Percentiles rank a stretch among this genome's conserved stretches.
Evolutionary conservation across 1,284 basidiomycete genomes (phyloP).

Genomic region (Kalmanozyma brasiliensis): DNA sequence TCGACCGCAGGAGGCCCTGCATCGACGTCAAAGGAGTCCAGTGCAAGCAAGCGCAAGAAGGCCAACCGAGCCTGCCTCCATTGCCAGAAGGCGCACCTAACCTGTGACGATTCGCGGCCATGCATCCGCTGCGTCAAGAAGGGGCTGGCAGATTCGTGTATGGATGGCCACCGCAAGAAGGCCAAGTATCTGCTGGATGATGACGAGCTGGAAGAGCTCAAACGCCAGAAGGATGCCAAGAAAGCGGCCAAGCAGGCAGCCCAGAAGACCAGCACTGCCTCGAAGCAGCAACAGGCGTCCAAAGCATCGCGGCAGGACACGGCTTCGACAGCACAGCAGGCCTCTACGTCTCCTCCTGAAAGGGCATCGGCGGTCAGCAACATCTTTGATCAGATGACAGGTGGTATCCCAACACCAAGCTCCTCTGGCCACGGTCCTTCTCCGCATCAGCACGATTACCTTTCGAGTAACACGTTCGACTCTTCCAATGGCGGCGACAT

Average conservation of each 20-base stretch:
- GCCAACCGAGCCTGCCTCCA: constrained; percentile 91
- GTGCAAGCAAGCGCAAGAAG: constrained; percentile 74
- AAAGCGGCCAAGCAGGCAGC: constrained; percentile 40
- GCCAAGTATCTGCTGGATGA: constrained; percentile 81
- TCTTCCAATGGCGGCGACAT: constrained; percentile 21
- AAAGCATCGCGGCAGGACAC: constrained; percentile 14
- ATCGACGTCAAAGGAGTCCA: constrained; percentile 16
- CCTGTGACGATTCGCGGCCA: constrained; percentile 94
- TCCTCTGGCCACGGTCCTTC: constrained; percentile 44
- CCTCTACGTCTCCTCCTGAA: constrained; percentile 17
- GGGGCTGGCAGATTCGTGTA: constrained; percentile 86
- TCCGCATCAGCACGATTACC: constrained; percentile 44
- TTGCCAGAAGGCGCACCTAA: constrained; percentile 93
- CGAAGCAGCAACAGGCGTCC: constrained; percentile 9
- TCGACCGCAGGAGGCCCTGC: constrained; percentile 12
- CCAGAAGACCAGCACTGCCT: constrained; percentile 12
- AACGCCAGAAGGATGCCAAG: constrained; percentile 51
- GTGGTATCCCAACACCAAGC: constrained; percentile 25
- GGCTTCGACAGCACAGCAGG: constrained; percentile 18
- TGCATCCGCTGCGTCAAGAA: constrained; percentile 95
- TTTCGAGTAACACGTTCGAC: constrained; percentile 46
- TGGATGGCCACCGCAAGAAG: constrained; percentile 95
- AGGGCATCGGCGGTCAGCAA: constrained; percentile 34
- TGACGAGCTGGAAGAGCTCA: constrained; percentile 61
- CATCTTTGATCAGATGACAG: constrained; percentile 40